Percentiles rank a stretch among this genome's conserved stretches.
Conservation (phyloP, 2,329 filamentous ascomycete genomes). For the Penicillium sp. region DNA sequence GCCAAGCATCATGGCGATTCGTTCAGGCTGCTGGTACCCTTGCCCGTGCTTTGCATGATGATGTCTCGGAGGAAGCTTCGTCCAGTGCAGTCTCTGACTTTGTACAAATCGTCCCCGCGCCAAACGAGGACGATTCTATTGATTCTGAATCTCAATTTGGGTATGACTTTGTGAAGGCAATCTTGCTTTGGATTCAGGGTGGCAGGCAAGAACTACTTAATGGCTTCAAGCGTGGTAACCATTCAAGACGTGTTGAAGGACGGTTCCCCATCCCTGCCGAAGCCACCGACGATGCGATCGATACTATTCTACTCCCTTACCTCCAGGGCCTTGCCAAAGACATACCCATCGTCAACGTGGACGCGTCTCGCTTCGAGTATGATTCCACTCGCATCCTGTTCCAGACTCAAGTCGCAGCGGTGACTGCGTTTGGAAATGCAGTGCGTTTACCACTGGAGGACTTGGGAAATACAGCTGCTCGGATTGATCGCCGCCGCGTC, state of each 20-base stretch:
- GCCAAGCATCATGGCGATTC: constrained; percentile 64
- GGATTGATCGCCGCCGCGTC: constrained; percentile 28
- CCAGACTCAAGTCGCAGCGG: constrained; percentile 59
- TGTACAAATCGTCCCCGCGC: constrained; percentile 55
- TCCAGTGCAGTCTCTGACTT: constrained; percentile 46
- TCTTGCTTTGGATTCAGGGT: constrained; percentile 67
- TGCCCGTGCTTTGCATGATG: constrained; percentile 58
- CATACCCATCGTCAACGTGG: constrained; percentile 60
- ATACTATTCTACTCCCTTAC: constrained; percentile 65
- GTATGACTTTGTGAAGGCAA: constrained; percentile 70
- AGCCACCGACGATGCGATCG: constrained; percentile 59
- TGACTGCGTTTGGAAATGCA: constrained; percentile 62
- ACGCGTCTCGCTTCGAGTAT: constrained; percentile 63
- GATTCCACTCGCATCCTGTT: constrained; percentile 62
- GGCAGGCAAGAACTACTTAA: constrained; percentile 61
- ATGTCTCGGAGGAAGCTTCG: not conserved
- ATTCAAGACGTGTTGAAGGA: constrained; percentile 47
- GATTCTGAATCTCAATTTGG: constrained; percentile 59
- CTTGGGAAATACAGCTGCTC: constrained; percentile 49
- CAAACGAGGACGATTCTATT: constrained; percentile 50
- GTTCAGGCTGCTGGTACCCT: constrained; percentile 67
- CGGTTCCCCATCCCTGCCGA: constrained; percentile 61
- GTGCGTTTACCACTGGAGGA: constrained; percentile 61
- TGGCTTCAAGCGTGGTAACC: constrained; percentile 59
- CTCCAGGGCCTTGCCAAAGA: constrained; percentile 60